Base-by-base conservation (phyloP, 306 rosid genomes). In the Macrotyloma uniflorum region DNA sequence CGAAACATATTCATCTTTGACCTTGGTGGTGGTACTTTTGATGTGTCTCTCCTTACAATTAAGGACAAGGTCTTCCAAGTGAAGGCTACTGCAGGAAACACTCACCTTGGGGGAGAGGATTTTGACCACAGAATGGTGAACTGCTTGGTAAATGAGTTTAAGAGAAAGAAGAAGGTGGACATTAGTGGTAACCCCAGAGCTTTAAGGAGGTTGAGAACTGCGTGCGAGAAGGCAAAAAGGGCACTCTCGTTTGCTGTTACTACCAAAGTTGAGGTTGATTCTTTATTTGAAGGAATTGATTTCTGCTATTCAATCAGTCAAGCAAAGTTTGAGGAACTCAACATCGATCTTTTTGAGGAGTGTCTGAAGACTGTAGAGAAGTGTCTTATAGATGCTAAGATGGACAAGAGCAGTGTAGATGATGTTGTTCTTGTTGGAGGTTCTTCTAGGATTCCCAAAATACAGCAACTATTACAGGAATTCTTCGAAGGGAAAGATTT, bases 391-490 rank as follows among this genome's bases (percentile, higher is more conserved):
- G 53, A 78, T 45, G 11, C 71, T 9, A 70, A 58, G 16, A 45
- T 79, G 3, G 32, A 33, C 16, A 70, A 58, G 54, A 58, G 16
- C 5, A 6, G 2, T 45, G 16, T 79, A 0, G 4, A 79, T 9
- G 77, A 79, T 79, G 11, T 79, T 30, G 77, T 79, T 1, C 64
- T 79, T 22, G 77, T 70, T 22, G 82, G 82, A 1, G 82, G 82
- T 0, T 79, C 82, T 0, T 69, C 77, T 15, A 70, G 82, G 43
- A 79, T 79, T 58, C 82, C 82, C 16, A 79, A 70, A 79, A 53
- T 79, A 8, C 40, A 22, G 8, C 10, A 78, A 3, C 51, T 78
- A 10, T 58, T 78, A n/a, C 30, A 23, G 5, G 42, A 78, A 0
- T 78, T 55, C 2, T 79, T 79, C 42, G 1, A 47, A 0, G 83